A percentile compares a stretch with the other conserved stretches of the same genome.
These are phyloP conservation scores for Aplosporella prunicola DNA, from an alignment of 2,329 filamentous ascomycete genomes.

Conservation along the genomic window DNA sequence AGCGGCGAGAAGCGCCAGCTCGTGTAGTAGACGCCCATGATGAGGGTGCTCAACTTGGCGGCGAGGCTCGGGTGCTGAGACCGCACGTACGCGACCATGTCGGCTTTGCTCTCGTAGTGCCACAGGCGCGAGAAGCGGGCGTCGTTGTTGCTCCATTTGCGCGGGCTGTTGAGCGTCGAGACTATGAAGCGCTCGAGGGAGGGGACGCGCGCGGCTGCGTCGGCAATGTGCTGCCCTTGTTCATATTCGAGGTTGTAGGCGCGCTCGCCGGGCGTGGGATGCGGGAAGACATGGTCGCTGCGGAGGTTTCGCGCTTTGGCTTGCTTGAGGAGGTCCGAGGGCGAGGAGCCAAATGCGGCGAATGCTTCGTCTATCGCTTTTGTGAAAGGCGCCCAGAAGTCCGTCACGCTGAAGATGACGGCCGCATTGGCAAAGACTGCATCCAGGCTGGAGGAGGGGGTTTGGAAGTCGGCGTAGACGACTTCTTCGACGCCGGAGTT, in stretches of 20 bases:
- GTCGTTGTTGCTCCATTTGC: slow-evolving; percentile 1
- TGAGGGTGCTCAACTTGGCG: slow-evolving; percentile 15
- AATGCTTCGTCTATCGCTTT: neutral
- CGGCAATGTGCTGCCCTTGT: slow-evolving; percentile 14
- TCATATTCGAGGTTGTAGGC: slow-evolving; percentile 12
- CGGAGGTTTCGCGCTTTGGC: no score
- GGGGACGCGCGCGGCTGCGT: slow-evolving; percentile 10
- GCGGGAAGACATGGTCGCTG: no score
- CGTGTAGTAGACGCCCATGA: slow-evolving; percentile 14
- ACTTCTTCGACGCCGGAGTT: slow-evolving; percentile 44
- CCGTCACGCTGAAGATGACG: slow-evolving; percentile 46
- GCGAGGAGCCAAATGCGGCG: no score
- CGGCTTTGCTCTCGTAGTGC: slow-evolving; percentile 15
- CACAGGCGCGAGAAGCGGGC: slow-evolving; percentile 4
- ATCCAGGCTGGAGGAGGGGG: slow-evolving; percentile 34
- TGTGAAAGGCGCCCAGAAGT: slow-evolving; percentile 25
- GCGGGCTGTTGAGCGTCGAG: slow-evolving; percentile 9
- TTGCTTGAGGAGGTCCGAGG: no score
- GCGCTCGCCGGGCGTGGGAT: slow-evolving; percentile 6
- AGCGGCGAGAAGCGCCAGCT: slow-evolving; percentile 4
- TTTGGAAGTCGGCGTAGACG: slow-evolving; percentile 43
- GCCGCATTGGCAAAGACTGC: slow-evolving; percentile 37
- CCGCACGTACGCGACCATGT: slow-evolving; percentile 14
- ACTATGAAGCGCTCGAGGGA: slow-evolving; percentile 13
- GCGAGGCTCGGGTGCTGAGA: slow-evolving; percentile 12